Evolutionary conservation across 495 filamentous ascomycete species (phyloP).

Genomic region (Aspergillus saccharolyticus): DNA sequence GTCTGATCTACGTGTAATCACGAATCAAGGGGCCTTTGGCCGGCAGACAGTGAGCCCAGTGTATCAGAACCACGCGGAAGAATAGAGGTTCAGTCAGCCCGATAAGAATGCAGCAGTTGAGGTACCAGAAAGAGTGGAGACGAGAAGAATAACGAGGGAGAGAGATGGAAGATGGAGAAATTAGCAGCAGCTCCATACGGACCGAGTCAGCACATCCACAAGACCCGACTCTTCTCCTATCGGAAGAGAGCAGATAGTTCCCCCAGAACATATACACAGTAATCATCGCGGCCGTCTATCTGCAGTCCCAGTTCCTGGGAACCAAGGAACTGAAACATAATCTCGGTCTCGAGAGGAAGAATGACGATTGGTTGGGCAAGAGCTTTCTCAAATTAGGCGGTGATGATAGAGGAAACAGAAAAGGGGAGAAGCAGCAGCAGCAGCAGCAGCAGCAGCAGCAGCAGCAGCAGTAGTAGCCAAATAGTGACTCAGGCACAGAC

Average conservation of each 20-base stretch:
- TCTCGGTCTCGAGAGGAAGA: constrained; percentile 11
- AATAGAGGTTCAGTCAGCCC: neutral
- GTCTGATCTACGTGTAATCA: neutral
- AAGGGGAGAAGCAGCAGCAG: neutral
- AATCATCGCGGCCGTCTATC: neutral
- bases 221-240: constrained; percentile 5
- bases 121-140: neutral
- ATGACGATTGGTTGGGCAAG: constrained; percentile 6
- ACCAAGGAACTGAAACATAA: neutral
- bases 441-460: neutral
- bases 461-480: too few species aligned
- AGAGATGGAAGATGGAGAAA: neutral
- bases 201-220: constrained; percentile 4
- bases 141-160: neutral
- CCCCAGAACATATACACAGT: constrained; percentile 13
- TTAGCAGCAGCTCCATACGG: neutral
- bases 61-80: neutral
- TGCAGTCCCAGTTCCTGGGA: neutral
- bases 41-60: neutral
- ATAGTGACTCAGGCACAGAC: constrained; percentile 14
- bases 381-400: neutral
- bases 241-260: constrained; percentile 10
- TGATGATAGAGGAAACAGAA: neutral
- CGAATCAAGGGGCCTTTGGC: neutral
- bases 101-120: neutral